phyloP scores from a whole-genome alignment of 1,284 basidiomycete species.

The Porogramme epimiltina region DNA sequence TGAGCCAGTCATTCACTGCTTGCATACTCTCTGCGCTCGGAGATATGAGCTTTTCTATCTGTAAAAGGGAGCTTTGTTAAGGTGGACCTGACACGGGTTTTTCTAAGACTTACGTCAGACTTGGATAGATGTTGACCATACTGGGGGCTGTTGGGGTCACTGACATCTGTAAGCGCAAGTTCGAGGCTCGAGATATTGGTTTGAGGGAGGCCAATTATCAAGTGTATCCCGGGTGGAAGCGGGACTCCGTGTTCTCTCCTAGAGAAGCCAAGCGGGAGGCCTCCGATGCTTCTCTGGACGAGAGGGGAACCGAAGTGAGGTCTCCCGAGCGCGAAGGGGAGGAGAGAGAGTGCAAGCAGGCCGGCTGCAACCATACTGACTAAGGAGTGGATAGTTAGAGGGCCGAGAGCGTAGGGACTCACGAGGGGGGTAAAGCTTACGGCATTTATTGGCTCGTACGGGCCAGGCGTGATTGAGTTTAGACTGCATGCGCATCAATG shows the following conservation, averaged over 20 bases:
- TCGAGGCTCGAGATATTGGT: slow-evolving; percentile 37
- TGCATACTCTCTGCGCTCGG: slow-evolving; percentile 34
- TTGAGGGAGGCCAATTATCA: slow-evolving; percentile 35
- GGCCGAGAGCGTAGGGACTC: too few relatives aligned
- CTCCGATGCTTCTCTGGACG: too few relatives aligned
- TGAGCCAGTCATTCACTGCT: slow-evolving; percentile 38
- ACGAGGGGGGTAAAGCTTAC: too few relatives aligned
- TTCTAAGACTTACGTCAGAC: slow-evolving; percentile 30
- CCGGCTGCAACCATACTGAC: slow-evolving; percentile 22
- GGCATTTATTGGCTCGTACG: too few relatives aligned
- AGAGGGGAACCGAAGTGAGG: slow-evolving; percentile 5
- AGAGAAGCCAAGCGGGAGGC: too few relatives aligned
- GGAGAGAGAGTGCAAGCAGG: slow-evolving; percentile 23
- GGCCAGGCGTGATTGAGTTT: too few relatives aligned
- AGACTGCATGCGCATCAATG: too few relatives aligned
- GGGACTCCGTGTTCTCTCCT: too few relatives aligned
- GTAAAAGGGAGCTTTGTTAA: slow-evolving; percentile 20
- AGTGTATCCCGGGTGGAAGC: background rate
- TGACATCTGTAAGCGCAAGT: slow-evolving; percentile 35
- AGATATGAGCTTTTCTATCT: slow-evolving; percentile 32
- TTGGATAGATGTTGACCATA: slow-evolving; percentile 36
- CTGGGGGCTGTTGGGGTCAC: slow-evolving; percentile 32
- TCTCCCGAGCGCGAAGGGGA: slow-evolving; percentile 27
- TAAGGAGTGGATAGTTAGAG: too few relatives aligned
- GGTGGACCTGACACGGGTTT: background rate